Percentiles rank a stretch among this genome's conserved stretches.
Conservation (phyloP, 768 basidiomycete species). For the Boletus rubescentipes region DNA sequence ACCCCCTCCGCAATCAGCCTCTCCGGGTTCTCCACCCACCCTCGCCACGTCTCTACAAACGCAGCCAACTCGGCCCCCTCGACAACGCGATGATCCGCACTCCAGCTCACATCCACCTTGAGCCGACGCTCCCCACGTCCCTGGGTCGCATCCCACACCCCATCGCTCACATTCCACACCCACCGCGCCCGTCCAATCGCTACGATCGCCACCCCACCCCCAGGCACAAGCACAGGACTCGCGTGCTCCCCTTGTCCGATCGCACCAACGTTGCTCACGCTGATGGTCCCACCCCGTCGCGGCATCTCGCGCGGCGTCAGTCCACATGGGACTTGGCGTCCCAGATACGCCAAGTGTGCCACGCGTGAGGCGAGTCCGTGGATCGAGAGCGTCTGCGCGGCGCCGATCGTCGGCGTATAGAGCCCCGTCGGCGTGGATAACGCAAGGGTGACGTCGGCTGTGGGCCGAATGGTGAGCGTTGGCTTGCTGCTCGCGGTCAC, state of each 20-base stretch:
- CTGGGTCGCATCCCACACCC: constrained; percentile 20
- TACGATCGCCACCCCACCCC: constrained; percentile 83
- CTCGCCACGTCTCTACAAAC: constrained; percentile 84
- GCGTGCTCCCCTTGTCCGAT: constrained; percentile 73
- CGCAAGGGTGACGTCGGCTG: constrained; percentile 73
- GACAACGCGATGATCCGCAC: constrained; percentile 83
- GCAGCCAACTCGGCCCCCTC: constrained; percentile 89
- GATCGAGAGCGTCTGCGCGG: constrained; percentile 53
- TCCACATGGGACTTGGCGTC: constrained; percentile 63
- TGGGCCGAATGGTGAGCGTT: constrained; percentile 67
- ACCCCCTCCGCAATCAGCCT: constrained; percentile 57
- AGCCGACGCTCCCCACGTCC: constrained; percentile 49
- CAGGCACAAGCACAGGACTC: constrained; percentile 73
- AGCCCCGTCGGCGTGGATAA: constrained; percentile 81
- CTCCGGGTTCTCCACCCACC: constrained; percentile 73
- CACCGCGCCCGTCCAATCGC: constrained; percentile 77
- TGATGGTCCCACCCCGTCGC: constrained; percentile 72
- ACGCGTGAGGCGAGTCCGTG: constrained; percentile 63
- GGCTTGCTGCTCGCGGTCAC: constrained; percentile 44
- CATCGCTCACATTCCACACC: constrained; percentile 67
- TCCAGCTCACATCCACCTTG: constrained; percentile 73
- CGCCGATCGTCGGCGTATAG: constrained; percentile 72
- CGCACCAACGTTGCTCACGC: constrained; percentile 80
- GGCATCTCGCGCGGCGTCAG: constrained; percentile 72
- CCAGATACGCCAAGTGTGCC: constrained; percentile 59